Base-by-base conservation (phyloP, 352 stramenopile genomes). In the Globisporangium cystogenes region DNA sequence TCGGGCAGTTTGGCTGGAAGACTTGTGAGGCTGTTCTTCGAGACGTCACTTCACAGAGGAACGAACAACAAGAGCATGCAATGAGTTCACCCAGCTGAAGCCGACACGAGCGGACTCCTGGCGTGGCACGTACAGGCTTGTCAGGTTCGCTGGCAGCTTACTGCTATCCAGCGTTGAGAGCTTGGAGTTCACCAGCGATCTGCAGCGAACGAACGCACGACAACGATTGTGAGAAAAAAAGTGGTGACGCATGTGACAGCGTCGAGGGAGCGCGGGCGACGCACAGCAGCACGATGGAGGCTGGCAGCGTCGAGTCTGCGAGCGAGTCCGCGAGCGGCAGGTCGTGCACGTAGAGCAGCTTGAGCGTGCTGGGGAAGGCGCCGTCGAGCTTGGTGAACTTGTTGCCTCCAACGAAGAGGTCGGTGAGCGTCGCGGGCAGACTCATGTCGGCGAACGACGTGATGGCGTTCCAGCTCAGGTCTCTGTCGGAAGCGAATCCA, bases 281-380 rank as follows among this genome's bases (percentile, higher is more conserved):
- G 52, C 59, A 71, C 50, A 82, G 59, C 51, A 69, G 66, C 44
- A 70, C 57, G 46, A 88, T 57, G 2, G 62, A 73, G 46, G 68
- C 51, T 0, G 76, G 72, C 31, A 90, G 76, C 7, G 42, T 68
- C 4, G 66, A 68, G 51, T 67, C 71, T 0, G 74, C 45, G 31
- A 90, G 40, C 26, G 70, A 70, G 20, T 59, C 41, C 16, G 45
- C 20, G 24, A 90, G 55, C 36, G 67, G 42, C 33, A 88, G 58
- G 58, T 90, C 73, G 68, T 89, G 77, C 18, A 85, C 70, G 58
- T 87, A 91, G 20, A 91, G 68, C 27, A 85, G 58, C 48, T 70
- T 81, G 21, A 88, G 65, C 7, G 63, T 60, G 45, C 68, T 72
- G 31, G 69, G 64, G 37, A 85, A 85, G 12, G 76, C 52, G 16